Base-by-base conservation (phyloP, 2,329 filamentous ascomycete genomes). In the Arthrocladium fulminans region DNA sequence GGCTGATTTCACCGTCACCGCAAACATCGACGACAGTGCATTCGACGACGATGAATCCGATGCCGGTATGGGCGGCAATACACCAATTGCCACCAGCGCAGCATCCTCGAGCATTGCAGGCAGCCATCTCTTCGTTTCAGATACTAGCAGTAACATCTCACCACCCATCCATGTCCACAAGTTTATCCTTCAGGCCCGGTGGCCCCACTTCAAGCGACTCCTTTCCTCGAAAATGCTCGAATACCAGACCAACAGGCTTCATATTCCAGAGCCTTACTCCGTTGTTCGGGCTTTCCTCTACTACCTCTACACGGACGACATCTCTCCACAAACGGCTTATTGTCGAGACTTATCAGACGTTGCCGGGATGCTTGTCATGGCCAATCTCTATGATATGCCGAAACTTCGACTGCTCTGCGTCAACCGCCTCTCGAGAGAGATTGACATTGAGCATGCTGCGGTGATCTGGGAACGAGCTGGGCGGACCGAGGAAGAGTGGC, bases 351-450 rank as follows among this genome's bases (percentile, higher is more conserved):
- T 96, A 17, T 80, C 83, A 24, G 89, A 96, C 58, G 88, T 97
- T 12, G 90, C 92, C 0, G 90, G 92, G 7, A 80, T 98, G 66
- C 76, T 98, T 2, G 90, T 98, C 55, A 94, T 98, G 86, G 88
- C 88, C 37, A 96, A 97, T 65, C 86, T 97, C 40, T 98, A 98
- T 69, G 90, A 96, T 62, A 94, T 98, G 71, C 89, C 89, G 1
- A 88, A 92, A 57, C 79, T 98, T 20, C 85, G 90, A 17, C 77
- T 95, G 6, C 75, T 97, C 1, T 96, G 90, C 63, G 86, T 97
- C 47, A 90, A 95, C 63, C 80, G 92, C 7, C 76, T 98, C 2
- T 84, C 86, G 48, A 85, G 87, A 53, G 92, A 98, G 62, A 77
- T 98, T 2, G 90, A 97, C 62, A 84, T 97, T 32, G 87, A 94